These are phyloP conservation scores for Dothistroma pini DNA, from an alignment of 2,329 filamentous ascomycete genomes.

Conservation along the genomic window DNA sequence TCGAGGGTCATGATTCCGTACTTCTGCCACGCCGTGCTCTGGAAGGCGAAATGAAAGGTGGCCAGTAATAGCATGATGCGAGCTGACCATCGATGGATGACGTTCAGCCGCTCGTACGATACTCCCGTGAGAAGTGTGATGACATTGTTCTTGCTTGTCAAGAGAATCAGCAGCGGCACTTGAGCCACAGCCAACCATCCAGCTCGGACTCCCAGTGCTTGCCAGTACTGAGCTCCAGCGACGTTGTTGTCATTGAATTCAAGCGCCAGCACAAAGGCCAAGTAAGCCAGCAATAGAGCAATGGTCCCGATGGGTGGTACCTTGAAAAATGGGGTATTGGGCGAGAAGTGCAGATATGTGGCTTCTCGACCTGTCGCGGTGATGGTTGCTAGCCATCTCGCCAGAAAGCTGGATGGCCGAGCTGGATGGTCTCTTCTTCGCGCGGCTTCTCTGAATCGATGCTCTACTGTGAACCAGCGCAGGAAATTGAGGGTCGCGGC, in stretches of 20 bases:
- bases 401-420: conserved; percentile 29
- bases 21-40: conserved; percentile 25
- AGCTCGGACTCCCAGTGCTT: conserved; percentile 33
- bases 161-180: conserved; percentile 38
- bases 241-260: conserved; percentile 27
- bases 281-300: conserved; percentile 23
- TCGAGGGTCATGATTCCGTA: conserved; percentile 25
- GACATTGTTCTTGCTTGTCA: conserved; percentile 40
- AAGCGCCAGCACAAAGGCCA: conserved; percentile 29
- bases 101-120: conserved; percentile 36
- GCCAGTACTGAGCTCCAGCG: conserved; percentile 26
- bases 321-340: conserved; percentile 22
- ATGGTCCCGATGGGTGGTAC: conserved; percentile 28
- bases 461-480: conserved; percentile 30
- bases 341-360: conserved; percentile 35
- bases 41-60: conserved; percentile 31
- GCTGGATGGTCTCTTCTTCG: conserved; percentile 32
- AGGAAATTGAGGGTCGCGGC: conserved; percentile 33
- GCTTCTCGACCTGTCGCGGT: conserved; percentile 36
- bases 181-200: conserved; percentile 39
- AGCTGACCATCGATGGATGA: conserved; percentile 38
- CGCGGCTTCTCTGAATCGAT: conserved; percentile 36
- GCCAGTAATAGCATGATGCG: conserved; percentile 31
- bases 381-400: conserved; percentile 29
- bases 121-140: conserved; percentile 32